These are phyloP conservation scores for Domatiomyces catenatus DNA, from an alignment of 2,329 filamentous ascomycete species.

Conservation along the genomic window DNA sequence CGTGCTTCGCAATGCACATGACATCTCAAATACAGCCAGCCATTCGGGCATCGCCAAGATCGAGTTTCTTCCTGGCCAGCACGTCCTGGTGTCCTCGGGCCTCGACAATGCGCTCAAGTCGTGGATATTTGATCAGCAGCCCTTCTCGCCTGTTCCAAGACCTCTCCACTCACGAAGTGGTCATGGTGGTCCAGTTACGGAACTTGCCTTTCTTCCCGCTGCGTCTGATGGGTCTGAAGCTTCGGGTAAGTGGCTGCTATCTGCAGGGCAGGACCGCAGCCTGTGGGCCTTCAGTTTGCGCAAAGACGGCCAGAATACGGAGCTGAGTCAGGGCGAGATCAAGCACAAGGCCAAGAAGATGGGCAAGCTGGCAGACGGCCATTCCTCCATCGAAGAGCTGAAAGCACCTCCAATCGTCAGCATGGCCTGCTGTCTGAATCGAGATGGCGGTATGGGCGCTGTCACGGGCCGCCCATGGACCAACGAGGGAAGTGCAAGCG, in stretches of 20 bases:
- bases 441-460: slow-evolving; percentile 84
- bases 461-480: slow-evolving; percentile 72
- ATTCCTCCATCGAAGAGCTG: slow-evolving; percentile 32
- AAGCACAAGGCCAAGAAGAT: slow-evolving; percentile 75
- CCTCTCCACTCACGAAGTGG: slow-evolving; percentile 75
- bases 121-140: slow-evolving; percentile 90
- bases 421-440: slow-evolving; percentile 80
- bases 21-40: slow-evolving; percentile 39
- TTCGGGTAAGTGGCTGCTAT: slow-evolving; percentile 85
- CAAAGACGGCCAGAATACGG: slow-evolving; percentile 81
- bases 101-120: slow-evolving; percentile 87
- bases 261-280: slow-evolving; percentile 74
- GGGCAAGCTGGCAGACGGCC: slow-evolving; percentile 13
- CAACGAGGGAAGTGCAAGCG: slow-evolving; percentile 51
- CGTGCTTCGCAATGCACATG: slow-evolving; percentile 74
- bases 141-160: slow-evolving; percentile 73
- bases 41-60: slow-evolving; percentile 67
- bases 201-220: slow-evolving; percentile 69
- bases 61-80: slow-evolving; percentile 79
- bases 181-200: slow-evolving; percentile 72
- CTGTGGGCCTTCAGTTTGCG: slow-evolving; percentile 94
- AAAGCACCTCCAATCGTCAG: slow-evolving; percentile 87
- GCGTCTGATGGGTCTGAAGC: slow-evolving; percentile 80
- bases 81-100: slow-evolving; percentile 77
- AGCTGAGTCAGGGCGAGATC: slow-evolving; percentile 80